phyloP scores from a whole-genome alignment of 2,329 filamentous ascomycete species.

The Penicillium sp. region DNA sequence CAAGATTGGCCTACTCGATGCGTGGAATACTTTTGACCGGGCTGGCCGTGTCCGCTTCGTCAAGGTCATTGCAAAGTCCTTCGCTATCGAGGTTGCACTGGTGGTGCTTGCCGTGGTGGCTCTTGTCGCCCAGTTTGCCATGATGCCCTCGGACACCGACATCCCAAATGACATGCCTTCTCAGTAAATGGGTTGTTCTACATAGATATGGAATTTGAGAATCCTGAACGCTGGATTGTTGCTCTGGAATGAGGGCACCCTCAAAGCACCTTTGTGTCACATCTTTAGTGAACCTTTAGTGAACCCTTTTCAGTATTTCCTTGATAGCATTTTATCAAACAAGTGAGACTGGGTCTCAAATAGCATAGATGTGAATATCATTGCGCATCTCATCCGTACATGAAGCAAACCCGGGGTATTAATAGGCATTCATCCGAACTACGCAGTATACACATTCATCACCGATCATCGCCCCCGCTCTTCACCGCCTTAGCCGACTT shows the following conservation, averaged over 20 bases:
- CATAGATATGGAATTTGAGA: background rate
- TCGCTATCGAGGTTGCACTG: slow-evolving; percentile 50
- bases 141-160: slow-evolving; percentile 26
- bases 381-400: too few species aligned
- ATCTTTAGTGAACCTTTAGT: too few species aligned
- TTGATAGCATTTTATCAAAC: background rate
- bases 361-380: background rate
- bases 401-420: background rate
- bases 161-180: background rate
- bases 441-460: background rate
- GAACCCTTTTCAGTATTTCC: background rate
- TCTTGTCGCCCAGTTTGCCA: slow-evolving; percentile 50
- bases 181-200: background rate
- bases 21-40: slow-evolving; percentile 72
- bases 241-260: background rate
- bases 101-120: slow-evolving; percentile 47
- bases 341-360: background rate
- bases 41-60: slow-evolving; percentile 67
- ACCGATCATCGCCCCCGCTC: slow-evolving; percentile 3
- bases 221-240: background rate
- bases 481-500: slow-evolving; percentile 17
- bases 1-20: slow-evolving; percentile 65
- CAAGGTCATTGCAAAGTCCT: slow-evolving; percentile 69
- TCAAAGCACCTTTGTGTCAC: background rate
- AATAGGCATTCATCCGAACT: too few species aligned